Evolutionary conservation across 1,284 basidiomycete species (phyloP), one percentile per base, ranked within the genome.

Genomic region (Ustilago trichophora): DNA sequence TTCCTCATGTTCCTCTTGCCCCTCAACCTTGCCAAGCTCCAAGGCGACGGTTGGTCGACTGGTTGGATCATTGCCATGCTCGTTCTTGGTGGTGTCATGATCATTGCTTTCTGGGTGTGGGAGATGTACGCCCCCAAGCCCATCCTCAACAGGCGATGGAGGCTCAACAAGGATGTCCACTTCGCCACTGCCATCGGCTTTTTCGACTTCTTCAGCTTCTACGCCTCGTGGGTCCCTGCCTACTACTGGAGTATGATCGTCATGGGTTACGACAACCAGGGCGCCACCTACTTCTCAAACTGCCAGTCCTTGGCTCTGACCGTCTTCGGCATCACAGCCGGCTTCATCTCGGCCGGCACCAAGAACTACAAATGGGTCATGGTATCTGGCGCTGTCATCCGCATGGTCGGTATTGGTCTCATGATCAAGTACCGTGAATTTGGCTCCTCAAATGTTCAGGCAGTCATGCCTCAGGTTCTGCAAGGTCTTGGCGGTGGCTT

Each of bases 401-500:
- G 79, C 7, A 50, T 77, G 46, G 42, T 81, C 25, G 78, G 78
- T 18, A 67, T 76, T 29, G 79, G 79, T 11, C 72, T 81, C 29
- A 78, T 80, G 76, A 72, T 81, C 58, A 60, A 64, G 34, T 81
- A 76, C 66, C 76, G 79, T 19, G 38, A 53, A 19, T 35, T 50
- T 24, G 48, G 35, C 25, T 72, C 78, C 6, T 62, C 70, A n/a
- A 78, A 64, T 21, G 55, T 68, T n/a, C 77, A 78, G 48, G 70
- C 76, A 3, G 77, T 81, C 34, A 54, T 77, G 45, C 74, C 73
- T 6, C 79, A 81, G 56, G 58, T 81, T 6, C 58, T 81, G 2
- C 76, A 80, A 56, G 79, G 79, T 25, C 60, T 79, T 16, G 79
- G 79, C 18, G 79, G 79, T 41, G 79, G 76, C 8, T 67, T 80